Base-by-base conservation (phyloP, 2,329 filamentous ascomycete species). In the Phyllosticta citriasiana region DNA sequence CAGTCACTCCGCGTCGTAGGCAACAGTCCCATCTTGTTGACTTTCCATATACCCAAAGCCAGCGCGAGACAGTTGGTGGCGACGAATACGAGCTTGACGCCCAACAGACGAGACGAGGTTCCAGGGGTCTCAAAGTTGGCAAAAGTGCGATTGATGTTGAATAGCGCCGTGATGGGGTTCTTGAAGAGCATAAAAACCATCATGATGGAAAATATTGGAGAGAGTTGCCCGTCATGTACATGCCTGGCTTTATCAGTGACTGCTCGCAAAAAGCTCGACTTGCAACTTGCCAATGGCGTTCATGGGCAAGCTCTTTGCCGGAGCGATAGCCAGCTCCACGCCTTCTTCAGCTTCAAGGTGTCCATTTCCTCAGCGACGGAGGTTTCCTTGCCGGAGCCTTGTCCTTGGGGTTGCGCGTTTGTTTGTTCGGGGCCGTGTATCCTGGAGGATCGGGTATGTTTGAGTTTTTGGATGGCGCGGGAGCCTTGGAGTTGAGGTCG, bases 181-280 rank as follows among this genome's bases (percentile, higher is more conserved):
- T 97, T 97, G 82, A 99, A 99, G 54, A 96, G 87, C 88, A 97
- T 97, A 70, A 93, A 92, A 19, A 97, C 93, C 92, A 97, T 99
- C 91, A 97, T 97, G 77, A 99, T 97, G 76, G 89, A 95, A 80
- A 99, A 99, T 67, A 99, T 97, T 99, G 94, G 55, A 99, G 84
- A 64, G 90, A 91, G 78, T 97, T 99, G 70, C 94, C 94, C 33
- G 93, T 95, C 94, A 99, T 99, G 82, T 99, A 99, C 91, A 97
- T 97, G 87, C 74, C 73, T 76, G 27, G 6, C 30, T 4, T 16
- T 26, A 25, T 47, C 25, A 10, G 25, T 35, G 26, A 30, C 54
- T 40, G 24, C 2, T 0, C 35, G 54, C 47, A 7, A 19, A 24
- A 16, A 58, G n/a, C 1, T 24, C 16, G 16, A n/a, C n/a, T 2